phyloP scores from a whole-genome alignment of 345 rosid genomes.

The Eucalyptus pumila region DNA sequence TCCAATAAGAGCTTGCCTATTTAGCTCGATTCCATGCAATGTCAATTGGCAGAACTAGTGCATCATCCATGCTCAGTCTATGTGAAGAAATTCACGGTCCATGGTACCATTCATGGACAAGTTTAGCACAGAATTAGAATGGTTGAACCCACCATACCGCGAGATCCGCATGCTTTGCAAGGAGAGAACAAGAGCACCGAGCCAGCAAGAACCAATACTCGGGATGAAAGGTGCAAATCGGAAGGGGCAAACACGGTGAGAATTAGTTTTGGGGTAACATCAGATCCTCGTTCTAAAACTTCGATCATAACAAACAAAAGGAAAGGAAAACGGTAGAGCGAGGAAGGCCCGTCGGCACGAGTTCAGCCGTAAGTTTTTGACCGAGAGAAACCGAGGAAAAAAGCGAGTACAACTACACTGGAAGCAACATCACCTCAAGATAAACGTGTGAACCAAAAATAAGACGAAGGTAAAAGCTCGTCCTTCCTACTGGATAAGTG shows the following conservation, averaged over 20 bases:
- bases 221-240: background rate
- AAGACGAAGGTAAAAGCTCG: background rate
- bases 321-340: background rate
- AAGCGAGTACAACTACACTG: background rate
- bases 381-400: background rate
- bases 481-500: background rate
- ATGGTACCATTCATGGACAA: background rate
- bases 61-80: background rate
- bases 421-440: background rate
- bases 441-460: background rate
- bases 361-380: background rate
- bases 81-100: background rate
- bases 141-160: background rate
- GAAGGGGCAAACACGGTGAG: background rate
- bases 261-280: background rate
- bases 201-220: background rate
- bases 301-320: background rate
- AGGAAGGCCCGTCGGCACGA: background rate
- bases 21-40: background rate
- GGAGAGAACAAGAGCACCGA: background rate
- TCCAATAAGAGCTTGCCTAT: background rate
- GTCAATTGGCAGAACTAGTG: background rate
- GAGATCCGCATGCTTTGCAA: background rate
- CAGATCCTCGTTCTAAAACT: background rate
- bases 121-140: background rate